Conservation (phyloP, 495 filamentous ascomycete genomes). For the Neurospora terricola region DNA sequence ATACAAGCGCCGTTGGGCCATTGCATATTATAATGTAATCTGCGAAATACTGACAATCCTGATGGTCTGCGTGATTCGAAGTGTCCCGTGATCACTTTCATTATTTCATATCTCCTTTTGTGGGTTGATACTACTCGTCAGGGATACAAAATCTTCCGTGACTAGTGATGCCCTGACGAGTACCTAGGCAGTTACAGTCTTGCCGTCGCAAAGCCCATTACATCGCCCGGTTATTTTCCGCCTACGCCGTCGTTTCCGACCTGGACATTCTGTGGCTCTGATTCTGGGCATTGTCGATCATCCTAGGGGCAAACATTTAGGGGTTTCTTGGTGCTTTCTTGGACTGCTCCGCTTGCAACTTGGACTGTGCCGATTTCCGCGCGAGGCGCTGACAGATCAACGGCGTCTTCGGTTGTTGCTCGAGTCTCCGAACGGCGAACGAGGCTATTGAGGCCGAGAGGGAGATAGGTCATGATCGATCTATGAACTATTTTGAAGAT, state of each 20-base stretch:
- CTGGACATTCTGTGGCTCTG: neutral
- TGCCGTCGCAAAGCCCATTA: neutral
- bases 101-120: neutral
- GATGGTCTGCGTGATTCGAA: neutral
- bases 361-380: neutral
- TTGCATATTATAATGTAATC: neutral
- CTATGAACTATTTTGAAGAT: too few species aligned
- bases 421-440: neutral
- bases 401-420: neutral
- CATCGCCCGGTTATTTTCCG: neutral
- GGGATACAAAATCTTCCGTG: too few species aligned
- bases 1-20: neutral
- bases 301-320: neutral
- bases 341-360: neutral
- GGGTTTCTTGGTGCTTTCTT: neutral
- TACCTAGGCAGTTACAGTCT: too few species aligned
- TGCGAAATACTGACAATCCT: neutral
- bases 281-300: neutral
- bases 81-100: neutral
- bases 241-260: neutral
- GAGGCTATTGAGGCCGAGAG: too few species aligned
- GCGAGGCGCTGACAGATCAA: neutral
- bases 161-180: too few species aligned
- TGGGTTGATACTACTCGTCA: neutral
- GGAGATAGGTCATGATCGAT: neutral